Base-by-base conservation (phyloP, 345 rosid genomes). In the Hypericum androsaemum region DNA sequence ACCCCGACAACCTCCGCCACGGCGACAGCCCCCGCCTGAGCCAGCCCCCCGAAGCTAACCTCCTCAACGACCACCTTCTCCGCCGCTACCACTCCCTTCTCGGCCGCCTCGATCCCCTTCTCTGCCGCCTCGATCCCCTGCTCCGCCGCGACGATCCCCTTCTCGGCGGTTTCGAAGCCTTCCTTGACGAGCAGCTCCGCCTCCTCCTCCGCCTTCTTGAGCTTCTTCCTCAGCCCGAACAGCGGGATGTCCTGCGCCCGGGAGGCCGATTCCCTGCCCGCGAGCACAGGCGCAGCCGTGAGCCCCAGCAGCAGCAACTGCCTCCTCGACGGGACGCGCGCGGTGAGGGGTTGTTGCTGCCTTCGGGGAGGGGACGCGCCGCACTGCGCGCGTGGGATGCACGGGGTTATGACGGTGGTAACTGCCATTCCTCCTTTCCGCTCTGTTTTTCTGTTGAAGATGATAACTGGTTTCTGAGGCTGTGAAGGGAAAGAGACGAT, bases 21-120 rank as follows among this genome's bases (percentile, higher is more conserved):
- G 5, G 71, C 85, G 60, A 84, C 95, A 0, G 52, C 77, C 15
- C 86, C 90, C 0, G 97, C 95, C 77, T 86, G 97, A 9, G 88
- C 84, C 52, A 81, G n/a, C 12, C 75, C 88, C 6, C 78, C 81
- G 11, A 80, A 82, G 60, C 80, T 66, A 62, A 71, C 72, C 9
- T 75, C 66, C 6, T 39, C 55, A 59, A 61, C 81, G 6, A 84
- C 52, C 38, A 65, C 85, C 69, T 22, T 62, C 61, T 86, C 89
- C 2, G 71, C 86, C 47, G 74, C 53, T 58, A 62, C 81, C 0
- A 86, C 47, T 11, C 60, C 77, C 57, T 22, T 72, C 74, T 83
- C 95, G 6, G 76, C 85, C 64, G 70, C 41, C 63, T 69, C 69
- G 39, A 88, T 57, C 15, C 80, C 85, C 60, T 17, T 77, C 75